These are phyloP conservation scores for Actinidia polygama DNA, from an alignment of 179 eudicot species.

Conservation along the genomic window DNA sequence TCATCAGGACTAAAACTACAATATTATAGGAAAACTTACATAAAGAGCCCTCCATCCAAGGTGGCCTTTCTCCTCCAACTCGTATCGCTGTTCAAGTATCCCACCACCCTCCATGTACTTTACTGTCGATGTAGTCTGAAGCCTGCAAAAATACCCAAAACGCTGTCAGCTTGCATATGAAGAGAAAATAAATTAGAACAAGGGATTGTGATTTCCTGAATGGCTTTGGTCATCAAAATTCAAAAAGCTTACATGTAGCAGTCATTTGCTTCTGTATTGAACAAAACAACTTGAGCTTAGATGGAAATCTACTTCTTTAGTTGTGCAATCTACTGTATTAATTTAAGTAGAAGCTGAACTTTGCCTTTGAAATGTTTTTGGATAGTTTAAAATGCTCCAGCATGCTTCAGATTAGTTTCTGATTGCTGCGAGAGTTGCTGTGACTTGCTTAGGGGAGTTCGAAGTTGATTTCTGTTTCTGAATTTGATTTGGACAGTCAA, in stretches of 20 bases:
- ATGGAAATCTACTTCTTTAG: no score
- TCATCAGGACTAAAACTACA: neutral
- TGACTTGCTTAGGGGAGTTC: no score
- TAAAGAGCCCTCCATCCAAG: slow-evolving; percentile 98
- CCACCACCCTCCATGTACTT: slow-evolving; percentile 98
- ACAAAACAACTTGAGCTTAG: no score
- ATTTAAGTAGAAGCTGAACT: no score
- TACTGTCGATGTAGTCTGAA: slow-evolving; percentile 88
- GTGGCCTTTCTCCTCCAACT: slow-evolving; percentile 99
- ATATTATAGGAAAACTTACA: slow-evolving; percentile 51
- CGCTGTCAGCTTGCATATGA: neutral
- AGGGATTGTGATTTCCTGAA: neutral
- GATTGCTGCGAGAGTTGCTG: no score
- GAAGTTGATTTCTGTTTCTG: no score
- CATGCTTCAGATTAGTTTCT: no score
- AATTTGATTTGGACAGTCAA: no score
- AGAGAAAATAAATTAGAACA: neutral
- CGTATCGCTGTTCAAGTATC: slow-evolving; percentile 99
- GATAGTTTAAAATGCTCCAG: no score
- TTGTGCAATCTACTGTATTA: no score
- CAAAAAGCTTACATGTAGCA: slow-evolving; percentile 73
- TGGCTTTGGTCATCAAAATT: neutral
- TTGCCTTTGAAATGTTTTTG: no score
- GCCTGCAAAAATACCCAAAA: slow-evolving; percentile 63
- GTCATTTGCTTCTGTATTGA: no score